Conservation (phyloP, 768 basidiomycete species). For the Suillus ampliporus region DNA sequence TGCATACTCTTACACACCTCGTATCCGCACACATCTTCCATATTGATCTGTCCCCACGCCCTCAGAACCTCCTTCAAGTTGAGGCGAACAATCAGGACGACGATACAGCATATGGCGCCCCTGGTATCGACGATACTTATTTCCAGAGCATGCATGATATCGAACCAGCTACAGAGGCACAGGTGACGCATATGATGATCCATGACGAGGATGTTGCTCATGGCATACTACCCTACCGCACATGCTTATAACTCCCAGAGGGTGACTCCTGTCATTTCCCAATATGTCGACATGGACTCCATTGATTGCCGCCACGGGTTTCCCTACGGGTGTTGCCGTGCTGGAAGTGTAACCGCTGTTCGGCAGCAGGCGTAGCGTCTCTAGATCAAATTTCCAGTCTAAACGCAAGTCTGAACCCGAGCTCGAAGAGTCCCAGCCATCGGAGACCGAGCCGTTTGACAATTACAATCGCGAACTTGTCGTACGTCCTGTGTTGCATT, state of each 20-base stretch:
- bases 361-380: not conserved
- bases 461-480: constrained; percentile 6
- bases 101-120: constrained; percentile 12
- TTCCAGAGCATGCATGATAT: constrained; percentile 16
- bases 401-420: not conserved
- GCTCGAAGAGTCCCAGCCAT: not conserved
- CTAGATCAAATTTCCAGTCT: not conserved
- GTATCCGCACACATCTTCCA: constrained; percentile 46
- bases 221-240: not conserved
- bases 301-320: not conserved
- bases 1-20: constrained; percentile 41
- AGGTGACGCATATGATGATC: not conserved
- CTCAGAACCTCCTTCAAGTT: constrained; percentile 8
- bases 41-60: not conserved
- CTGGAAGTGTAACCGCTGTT: not conserved
- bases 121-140: not conserved
- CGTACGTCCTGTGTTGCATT: not conserved
- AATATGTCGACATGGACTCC: no score
- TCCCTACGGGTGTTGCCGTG: not conserved
- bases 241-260: not conserved
- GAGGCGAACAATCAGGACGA: not conserved
- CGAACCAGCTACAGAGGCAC: constrained; percentile 20
- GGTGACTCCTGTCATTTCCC: no score
- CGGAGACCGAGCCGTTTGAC: not conserved
- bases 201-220: not conserved